These are phyloP conservation scores for Candida ficus DNA, from an alignment of 805 yeast species.

Conservation along the genomic window DNA sequence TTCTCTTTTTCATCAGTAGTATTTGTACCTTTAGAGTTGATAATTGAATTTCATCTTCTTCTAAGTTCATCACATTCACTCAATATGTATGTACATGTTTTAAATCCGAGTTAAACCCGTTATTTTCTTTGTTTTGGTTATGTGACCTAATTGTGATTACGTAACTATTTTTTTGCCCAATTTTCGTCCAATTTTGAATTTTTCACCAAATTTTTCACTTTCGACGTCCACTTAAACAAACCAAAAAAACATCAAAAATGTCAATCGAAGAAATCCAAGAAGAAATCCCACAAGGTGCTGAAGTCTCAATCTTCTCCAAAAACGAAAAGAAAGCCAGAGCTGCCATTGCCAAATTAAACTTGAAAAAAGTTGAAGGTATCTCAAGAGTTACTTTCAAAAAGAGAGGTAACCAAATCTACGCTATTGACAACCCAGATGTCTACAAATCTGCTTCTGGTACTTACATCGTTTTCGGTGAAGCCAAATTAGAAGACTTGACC, in stretches of 20 bases:
- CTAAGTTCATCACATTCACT: no score
- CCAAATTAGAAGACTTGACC: slow-evolving; percentile 90
- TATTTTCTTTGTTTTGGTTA: no score
- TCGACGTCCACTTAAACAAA: not conserved
- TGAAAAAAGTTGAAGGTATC: slow-evolving; percentile 88
- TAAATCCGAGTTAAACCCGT: no score
- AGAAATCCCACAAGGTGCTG: slow-evolving; percentile 78
- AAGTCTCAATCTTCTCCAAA: slow-evolving; percentile 75
- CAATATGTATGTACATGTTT: no score
- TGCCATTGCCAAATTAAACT: slow-evolving; percentile 77
- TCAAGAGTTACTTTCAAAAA: slow-evolving; percentile 93
- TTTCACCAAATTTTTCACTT: slow-evolving; percentile 1
- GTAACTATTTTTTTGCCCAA: not conserved
- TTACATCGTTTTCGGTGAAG: slow-evolving; percentile 96
- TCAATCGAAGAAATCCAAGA: slow-evolving; percentile 31
- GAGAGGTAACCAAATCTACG: slow-evolving; percentile 86
- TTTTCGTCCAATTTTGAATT: not conserved
- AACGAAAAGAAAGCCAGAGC: slow-evolving; percentile 96
- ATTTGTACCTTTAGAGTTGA: no score
- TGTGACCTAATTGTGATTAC: no score
- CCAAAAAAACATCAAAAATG: slow-evolving; percentile 17
- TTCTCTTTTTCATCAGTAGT: no score
- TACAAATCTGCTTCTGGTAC: slow-evolving; percentile 91
- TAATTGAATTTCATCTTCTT: not conserved
- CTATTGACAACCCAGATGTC: slow-evolving; percentile 92